Percentiles rank a stretch among this genome's conserved stretches.
These are phyloP conservation scores for Russula emetica DNA, from an alignment of 768 basidiomycete species.

Conservation along the genomic window DNA sequence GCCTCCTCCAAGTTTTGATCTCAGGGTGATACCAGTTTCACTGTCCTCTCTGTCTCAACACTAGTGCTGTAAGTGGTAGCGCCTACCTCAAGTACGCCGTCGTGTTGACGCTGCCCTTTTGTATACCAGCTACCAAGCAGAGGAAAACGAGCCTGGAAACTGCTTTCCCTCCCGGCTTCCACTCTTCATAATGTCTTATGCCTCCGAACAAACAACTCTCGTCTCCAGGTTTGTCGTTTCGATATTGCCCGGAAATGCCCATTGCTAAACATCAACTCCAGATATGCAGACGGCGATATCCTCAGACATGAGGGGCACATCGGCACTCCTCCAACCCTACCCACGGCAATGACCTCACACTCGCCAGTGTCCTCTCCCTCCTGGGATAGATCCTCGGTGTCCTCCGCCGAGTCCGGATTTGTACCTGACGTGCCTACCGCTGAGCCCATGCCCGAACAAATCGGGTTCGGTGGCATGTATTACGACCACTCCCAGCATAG, in stretches of 20 bases:
- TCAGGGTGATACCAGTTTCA: neutral
- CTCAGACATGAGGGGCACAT: slow-evolving; percentile 2
- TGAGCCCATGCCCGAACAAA: slow-evolving; percentile 8
- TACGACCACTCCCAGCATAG: slow-evolving; percentile 6
- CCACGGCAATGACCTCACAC: neutral
- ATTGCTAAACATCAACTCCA: neutral
- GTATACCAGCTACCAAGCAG: neutral
- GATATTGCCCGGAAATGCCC: neutral
- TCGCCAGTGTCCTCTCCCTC: slow-evolving; percentile 8
- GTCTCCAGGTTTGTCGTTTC: slow-evolving; percentile 7
- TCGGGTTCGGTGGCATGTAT: slow-evolving; percentile 10
- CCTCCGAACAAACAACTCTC: neutral
- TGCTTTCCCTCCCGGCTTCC: too few relatives aligned
- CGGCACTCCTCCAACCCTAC: neutral
- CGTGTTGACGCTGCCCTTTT: neutral
- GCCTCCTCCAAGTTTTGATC: slow-evolving; percentile 7
- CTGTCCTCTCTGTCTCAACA: neutral
- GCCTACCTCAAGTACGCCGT: neutral
- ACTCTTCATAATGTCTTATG: slow-evolving; percentile 2
- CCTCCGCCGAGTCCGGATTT: slow-evolving; percentile 12
- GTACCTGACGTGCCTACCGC: neutral
- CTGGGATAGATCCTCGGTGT: slow-evolving; percentile 17
- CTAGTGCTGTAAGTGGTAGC: neutral
- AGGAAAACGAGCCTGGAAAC: neutral
- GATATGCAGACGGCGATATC: slow-evolving; percentile 2